phyloP scores from a whole-genome alignment of 192 early-diverging fungal genomes.

The Phlyctochytrium bullatum region DNA sequence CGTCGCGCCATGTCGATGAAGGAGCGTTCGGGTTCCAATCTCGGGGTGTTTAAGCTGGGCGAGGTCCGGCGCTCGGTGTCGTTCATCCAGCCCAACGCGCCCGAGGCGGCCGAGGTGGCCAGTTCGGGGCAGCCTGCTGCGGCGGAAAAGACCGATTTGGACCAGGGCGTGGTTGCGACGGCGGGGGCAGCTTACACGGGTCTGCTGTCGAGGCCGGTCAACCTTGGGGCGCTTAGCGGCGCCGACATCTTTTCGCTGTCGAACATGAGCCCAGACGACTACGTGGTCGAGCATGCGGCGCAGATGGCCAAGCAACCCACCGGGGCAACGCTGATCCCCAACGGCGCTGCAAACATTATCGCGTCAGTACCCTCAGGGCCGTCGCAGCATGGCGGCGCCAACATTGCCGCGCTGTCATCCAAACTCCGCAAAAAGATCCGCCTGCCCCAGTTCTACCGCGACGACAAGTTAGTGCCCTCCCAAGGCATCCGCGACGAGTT shows the following conservation, averaged over 20 bases:
- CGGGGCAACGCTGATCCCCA: too few relatives aligned
- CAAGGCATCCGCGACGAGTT: slow-evolving; percentile 32
- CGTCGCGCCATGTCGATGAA: background rate
- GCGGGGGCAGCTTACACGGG: background rate
- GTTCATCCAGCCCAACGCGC: background rate
- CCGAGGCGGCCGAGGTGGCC: too few relatives aligned
- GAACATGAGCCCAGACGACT: slow-evolving; percentile 2
- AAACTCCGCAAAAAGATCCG: too few relatives aligned
- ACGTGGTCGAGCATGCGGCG: background rate
- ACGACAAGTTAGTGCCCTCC: slow-evolving; percentile 39
- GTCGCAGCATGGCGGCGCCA: too few relatives aligned
- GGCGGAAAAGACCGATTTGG: background rate
- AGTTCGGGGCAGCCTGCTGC: too few relatives aligned
- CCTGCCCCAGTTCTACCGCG: slow-evolving; percentile 32
- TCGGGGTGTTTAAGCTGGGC: too few relatives aligned
- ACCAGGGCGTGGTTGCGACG: background rate
- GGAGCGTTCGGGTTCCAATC: background rate
- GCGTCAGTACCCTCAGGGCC: too few relatives aligned
- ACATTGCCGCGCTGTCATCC: too few relatives aligned
- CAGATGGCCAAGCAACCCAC: too few relatives aligned
- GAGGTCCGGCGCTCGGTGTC: background rate
- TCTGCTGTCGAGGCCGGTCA: background rate
- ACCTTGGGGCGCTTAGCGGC: background rate
- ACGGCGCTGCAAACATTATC: too few relatives aligned
- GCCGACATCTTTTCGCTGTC: background rate